Evolutionary conservation across 2,329 filamentous ascomycete genomes (phyloP), one percentile per base, ranked within the genome.

Genomic region (Aspergillus brunneoviolaceus): DNA sequence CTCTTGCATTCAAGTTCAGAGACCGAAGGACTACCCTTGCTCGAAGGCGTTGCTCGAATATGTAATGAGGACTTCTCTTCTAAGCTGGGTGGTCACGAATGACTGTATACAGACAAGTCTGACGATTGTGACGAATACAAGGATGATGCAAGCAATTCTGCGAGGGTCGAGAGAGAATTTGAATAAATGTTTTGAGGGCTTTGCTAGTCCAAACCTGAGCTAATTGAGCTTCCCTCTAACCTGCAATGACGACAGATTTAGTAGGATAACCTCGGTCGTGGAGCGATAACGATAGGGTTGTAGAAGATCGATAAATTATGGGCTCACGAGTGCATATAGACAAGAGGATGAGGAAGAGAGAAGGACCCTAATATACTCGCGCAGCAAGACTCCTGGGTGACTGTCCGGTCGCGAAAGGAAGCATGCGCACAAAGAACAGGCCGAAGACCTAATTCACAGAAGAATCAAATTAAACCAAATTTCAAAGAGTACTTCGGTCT

Each of bases 61-160:
- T 56, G 64, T 69, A 61, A 67, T 59, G 65, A 62, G 66, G 60
- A 65, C 61, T 65, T 62, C 69, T 63, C 64, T 71, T 70, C 65
- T 60, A 67, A 67, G 65, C 58, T 66, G 67, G 61, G 64, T 59
- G 63, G 52, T 16, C 35, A 52, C 64, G 64, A 56, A 61, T 64
- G 68, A 68, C 70, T 73, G 72, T 64, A 73, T 72, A 76, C 70
- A 75, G 69, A 71, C 66, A 69, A 70, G 63, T 19, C 27, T 25
- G 67, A 60, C 55, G 68, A 69, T 57, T 64, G 61, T 67, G 70
- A 65, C 65, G 65, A 65, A 68, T 73, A 75, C 69, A 73, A 69
- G 55, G 62, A 64, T 19, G 49, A 45, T 55, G 60, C 59, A 66
- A 65, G 64, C 60, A 62, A 63, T 62, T 65, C 55, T 59, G 66